Percentiles rank a stretch among this genome's conserved stretches.
These are phyloP conservation scores for Clonostachys rosea DNA, from an alignment of 2,329 filamentous ascomycete species.

Conservation along the genomic window DNA sequence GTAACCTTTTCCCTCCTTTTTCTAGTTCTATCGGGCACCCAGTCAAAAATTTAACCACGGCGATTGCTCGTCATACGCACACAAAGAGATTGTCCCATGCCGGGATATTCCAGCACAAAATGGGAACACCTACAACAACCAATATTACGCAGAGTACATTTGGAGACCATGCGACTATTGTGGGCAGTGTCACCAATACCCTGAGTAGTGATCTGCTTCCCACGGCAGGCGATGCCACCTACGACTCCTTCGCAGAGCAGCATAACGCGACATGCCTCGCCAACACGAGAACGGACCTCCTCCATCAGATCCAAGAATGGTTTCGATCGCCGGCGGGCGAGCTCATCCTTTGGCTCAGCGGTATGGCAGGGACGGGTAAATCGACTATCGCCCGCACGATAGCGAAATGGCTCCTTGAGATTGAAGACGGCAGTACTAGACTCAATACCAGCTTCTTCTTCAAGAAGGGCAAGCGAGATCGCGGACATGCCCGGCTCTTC, in stretches of 20 bases:
- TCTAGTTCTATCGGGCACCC: no score
- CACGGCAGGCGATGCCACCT: neutral
- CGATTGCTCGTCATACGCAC: no score
- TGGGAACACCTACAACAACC: no score
- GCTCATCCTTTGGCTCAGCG: neutral
- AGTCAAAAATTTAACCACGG: no score
- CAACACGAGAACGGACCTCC: neutral
- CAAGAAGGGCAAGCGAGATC: constrained; percentile 6
- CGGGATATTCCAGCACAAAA: no score
- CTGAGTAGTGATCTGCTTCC: neutral
- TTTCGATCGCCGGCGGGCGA: neutral
- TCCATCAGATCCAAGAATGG: neutral
- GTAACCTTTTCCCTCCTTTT: no score
- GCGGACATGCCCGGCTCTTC: neutral
- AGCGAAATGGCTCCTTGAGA: neutral
- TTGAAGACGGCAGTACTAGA: neutral
- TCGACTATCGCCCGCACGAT: neutral
- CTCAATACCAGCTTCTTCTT: neutral
- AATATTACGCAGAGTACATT: no score
- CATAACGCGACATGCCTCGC: neutral
- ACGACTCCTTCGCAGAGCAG: constrained; percentile 9
- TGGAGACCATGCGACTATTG: no score
- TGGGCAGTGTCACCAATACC: no score
- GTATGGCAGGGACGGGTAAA: neutral
- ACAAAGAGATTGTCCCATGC: no score